Evolutionary conservation across 106 monocot species (phyloP), one percentile per base, ranked within the genome.

Genomic region (Triglochin maritima): DNA sequence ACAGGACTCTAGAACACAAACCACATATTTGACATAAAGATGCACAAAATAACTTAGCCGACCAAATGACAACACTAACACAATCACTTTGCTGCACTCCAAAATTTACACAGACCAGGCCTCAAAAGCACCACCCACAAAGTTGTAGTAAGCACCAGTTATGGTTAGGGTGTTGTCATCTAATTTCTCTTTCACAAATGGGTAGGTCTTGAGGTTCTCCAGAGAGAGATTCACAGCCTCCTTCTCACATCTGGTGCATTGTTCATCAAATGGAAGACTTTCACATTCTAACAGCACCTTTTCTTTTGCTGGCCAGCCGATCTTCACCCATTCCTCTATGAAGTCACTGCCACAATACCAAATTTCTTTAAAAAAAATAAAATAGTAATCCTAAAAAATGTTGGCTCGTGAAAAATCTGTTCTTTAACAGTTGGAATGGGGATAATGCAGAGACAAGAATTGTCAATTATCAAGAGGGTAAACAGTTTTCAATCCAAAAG

Each of bases 211-310:
- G 9, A 78, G 67, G 51, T 78, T 78, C 61, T 67, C 13, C 8
- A 78, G 72, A 5, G 78, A 72, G n/a, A 73, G 29, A 14, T 78
- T 67, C 60, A 78, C 78, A 3, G 78, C 50, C 17, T 72, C 78
- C 69, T 60, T 71, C 17, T 71, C 70, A 17, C 70, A 71, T 47
- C 16, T 60, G 47, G 70, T 59, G 59, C 59, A 71, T 41, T 71
- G 70, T 29, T 71, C 70, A 4, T 0, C 46, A 14, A 60, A 59
- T 10, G 45, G 9, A 5, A 71, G 46, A 13, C 59, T 47, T 7
- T 41, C 46, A 8, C 13, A 10, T 2, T 46, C 60, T 2, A n/a
- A 6, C 16, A 17, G 6, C 15, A 71, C 60, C 60, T 71, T 71
- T n/a, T 46, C 17, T 46, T 57, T 69, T 13, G 69, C 69, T 17